These are phyloP conservation scores for Bauhinia variegata DNA, from an alignment of 306 rosid species.

Conservation along the genomic window DNA sequence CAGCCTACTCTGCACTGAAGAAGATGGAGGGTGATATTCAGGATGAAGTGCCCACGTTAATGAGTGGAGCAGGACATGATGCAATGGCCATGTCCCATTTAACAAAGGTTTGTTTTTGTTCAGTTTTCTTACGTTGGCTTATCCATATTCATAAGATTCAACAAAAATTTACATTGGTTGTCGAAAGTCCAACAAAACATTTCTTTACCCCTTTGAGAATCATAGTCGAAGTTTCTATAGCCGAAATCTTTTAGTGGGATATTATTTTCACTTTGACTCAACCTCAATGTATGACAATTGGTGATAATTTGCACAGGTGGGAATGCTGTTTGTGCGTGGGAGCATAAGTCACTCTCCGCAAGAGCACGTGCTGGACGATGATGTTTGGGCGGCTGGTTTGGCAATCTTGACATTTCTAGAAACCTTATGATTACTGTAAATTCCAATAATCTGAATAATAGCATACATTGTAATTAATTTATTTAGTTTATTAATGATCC, in stretches of 20 bases:
- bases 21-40: slow-evolving; percentile 73
- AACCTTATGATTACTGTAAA: slow-evolving; percentile 40
- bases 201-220: no score
- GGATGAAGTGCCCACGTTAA: slow-evolving; percentile 70
- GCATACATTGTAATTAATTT: slow-evolving; percentile 37
- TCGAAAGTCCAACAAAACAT: no score
- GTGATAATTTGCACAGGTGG: slow-evolving; percentile 59
- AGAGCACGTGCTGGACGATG: slow-evolving; percentile 79
- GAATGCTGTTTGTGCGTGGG: slow-evolving; percentile 92
- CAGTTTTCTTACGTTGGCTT: no score
- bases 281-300: slow-evolving; percentile 27
- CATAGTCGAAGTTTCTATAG: no score
- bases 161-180: no score
- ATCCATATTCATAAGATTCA: no score
- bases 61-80: slow-evolving; percentile 98
- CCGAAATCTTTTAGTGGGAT: no score
- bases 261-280: no score
- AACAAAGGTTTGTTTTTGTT: slow-evolving; percentile 67
- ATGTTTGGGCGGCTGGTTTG: slow-evolving; percentile 82
- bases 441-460: slow-evolving; percentile 26
- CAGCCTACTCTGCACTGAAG: slow-evolving; percentile 67
- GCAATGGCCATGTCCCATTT: slow-evolving; percentile 94
- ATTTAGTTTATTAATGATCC: slow-evolving; percentile 37
- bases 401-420: slow-evolving; percentile 73
- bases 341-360: slow-evolving; percentile 92